Evolutionary conservation across 179 eudicot genomes (phyloP).

Genomic region (Silene vulgaris): DNA sequence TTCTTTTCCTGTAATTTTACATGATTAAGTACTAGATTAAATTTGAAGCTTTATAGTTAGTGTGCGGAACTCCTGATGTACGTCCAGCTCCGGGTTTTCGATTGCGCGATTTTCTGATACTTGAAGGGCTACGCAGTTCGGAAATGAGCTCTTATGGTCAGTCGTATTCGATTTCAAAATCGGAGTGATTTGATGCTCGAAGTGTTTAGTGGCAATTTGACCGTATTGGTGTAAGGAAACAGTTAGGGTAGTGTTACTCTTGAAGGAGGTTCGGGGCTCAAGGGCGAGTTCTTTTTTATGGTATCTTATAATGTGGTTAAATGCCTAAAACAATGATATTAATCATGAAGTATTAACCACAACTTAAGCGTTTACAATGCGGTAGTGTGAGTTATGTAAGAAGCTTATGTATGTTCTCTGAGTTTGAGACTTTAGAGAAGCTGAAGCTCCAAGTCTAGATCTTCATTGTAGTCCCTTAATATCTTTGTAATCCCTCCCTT

Average conservation of each 20-base stretch:
- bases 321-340: background rate
- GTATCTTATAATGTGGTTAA: background rate
- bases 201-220: background rate
- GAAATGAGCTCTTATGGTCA: background rate
- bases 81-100: background rate
- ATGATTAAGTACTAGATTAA: background rate
- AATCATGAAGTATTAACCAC: background rate
- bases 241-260: background rate
- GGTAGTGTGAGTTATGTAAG: no score
- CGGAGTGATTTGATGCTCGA: background rate
- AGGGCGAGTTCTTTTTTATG: background rate
- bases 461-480: background rate
- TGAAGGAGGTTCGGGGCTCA: background rate
- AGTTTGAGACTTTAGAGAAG: background rate
- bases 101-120: background rate
- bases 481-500: background rate
- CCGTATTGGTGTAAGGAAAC: background rate
- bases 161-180: background rate
- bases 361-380: background rate
- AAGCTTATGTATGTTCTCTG: no score
- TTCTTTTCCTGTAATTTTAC: background rate
- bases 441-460: background rate
- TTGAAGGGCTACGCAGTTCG: background rate
- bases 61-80: background rate
- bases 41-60: no score